Conservation (phyloP, 306 rosid genomes). For the Quercus glauca region DNA sequence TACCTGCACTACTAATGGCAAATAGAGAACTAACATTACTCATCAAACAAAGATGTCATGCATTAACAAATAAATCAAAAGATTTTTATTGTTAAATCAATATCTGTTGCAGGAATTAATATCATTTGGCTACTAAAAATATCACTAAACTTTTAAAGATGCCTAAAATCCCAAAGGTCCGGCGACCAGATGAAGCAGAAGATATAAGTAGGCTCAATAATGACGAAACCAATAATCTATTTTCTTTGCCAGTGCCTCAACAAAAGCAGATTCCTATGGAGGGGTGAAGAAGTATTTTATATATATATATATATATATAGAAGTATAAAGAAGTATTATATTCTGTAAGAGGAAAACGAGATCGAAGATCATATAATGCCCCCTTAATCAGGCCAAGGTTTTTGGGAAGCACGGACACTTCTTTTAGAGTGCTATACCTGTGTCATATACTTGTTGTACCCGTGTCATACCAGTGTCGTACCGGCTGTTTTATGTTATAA, state of each 20-base stretch:
- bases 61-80: background rate
- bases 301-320: background rate
- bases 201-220: background rate
- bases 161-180: background rate
- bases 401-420: no score
- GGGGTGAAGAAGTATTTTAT: background rate
- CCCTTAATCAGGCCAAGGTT: background rate
- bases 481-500: no score
- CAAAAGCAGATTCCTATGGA: background rate
- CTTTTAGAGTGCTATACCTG: no score
- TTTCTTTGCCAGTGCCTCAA: background rate
- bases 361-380: background rate
- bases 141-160: background rate
- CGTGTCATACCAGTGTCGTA: accelerated
- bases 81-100: conserved; percentile 3
- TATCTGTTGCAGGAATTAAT: background rate
- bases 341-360: background rate
- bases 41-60: conserved; percentile 5
- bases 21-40: conserved; percentile 22
- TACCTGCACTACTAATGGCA: conserved; percentile 50
- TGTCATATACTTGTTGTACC: no score
- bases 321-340: background rate
- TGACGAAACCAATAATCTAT: background rate
- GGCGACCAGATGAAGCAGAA: background rate
- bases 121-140: background rate